phyloP scores from a whole-genome alignment of 2,329 filamentous ascomycete genomes.

The Claviceps monticola region DNA sequence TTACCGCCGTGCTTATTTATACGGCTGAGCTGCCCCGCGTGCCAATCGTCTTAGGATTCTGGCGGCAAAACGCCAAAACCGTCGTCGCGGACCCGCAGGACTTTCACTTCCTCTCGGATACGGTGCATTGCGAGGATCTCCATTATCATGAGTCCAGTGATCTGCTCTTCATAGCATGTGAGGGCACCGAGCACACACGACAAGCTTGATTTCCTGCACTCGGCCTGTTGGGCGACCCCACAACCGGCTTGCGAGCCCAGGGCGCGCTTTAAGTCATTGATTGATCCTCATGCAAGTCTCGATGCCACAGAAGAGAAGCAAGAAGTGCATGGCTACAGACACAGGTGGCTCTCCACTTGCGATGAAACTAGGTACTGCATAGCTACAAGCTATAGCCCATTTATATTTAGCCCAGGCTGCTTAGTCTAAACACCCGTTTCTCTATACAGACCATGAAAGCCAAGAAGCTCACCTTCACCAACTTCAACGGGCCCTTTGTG shows the following conservation, averaged over 20 bases:
- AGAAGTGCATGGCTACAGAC: neutral
- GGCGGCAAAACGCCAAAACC: slow-evolving; percentile 13
- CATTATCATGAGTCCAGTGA: slow-evolving; percentile 37
- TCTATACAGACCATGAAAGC: slow-evolving; percentile 14
- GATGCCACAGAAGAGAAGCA: no score
- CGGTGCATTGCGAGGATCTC: slow-evolving; percentile 44
- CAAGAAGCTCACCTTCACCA: slow-evolving; percentile 31
- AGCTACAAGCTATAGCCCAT: neutral
- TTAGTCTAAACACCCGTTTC: neutral
- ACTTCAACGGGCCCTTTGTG: slow-evolving; percentile 38
- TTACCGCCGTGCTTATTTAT: slow-evolving; percentile 3
- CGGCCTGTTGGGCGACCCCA: slow-evolving; percentile 25
- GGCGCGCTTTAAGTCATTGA: slow-evolving; percentile 38
- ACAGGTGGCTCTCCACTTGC: neutral
- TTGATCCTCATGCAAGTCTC: slow-evolving; percentile 35
- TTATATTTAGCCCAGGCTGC: neutral
- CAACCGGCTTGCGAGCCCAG: slow-evolving; percentile 19
- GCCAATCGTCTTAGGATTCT: slow-evolving; percentile 14
- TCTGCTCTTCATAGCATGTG: slow-evolving; percentile 42
- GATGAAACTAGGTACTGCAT: neutral
- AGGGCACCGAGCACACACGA: slow-evolving; percentile 26
- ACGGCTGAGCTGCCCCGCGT: slow-evolving; percentile 2
- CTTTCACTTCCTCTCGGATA: slow-evolving; percentile 33
- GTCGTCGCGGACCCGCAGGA: slow-evolving; percentile 12
- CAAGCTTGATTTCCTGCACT: slow-evolving; percentile 40